phyloP scores from a whole-genome alignment of 2,329 filamentous ascomycete genomes.

The Colletotrichum spaethianum region DNA sequence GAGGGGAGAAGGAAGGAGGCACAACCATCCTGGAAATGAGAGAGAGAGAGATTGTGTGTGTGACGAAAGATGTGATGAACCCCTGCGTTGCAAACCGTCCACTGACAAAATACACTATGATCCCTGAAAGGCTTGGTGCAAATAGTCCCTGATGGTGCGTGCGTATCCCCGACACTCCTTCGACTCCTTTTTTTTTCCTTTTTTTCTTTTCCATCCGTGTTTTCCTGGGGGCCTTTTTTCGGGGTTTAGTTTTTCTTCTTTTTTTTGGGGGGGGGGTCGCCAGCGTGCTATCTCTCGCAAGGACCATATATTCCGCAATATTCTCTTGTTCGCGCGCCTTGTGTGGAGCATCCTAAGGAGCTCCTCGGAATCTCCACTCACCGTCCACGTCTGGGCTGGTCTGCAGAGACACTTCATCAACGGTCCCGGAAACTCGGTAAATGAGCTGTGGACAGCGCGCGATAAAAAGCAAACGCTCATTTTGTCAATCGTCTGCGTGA shows the following conservation, averaged over 20 bases:
- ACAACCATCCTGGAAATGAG: background rate
- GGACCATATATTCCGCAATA: conserved; percentile 19
- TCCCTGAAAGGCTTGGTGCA: conserved; percentile 26
- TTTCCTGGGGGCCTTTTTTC: too few relatives aligned
- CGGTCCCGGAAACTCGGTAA: conserved; percentile 38
- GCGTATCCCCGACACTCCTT: conserved; percentile 18
- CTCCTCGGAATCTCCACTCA: background rate
- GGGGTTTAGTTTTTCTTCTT: too few relatives aligned
- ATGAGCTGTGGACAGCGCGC: conserved; percentile 21
- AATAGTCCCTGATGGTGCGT: conserved; percentile 28
- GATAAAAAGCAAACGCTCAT: conserved; percentile 17
- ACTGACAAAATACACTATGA: background rate
- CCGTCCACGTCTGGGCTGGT: conserved; percentile 9
- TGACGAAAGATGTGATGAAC: conserved; percentile 33
- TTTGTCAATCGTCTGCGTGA: conserved; percentile 7
- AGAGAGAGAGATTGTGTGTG: background rate
- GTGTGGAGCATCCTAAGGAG: conserved; percentile 16
- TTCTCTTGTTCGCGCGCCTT: conserved; percentile 14
- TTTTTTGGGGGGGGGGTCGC: too few relatives aligned
- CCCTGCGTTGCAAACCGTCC: conserved; percentile 23
- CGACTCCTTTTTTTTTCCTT: background rate
- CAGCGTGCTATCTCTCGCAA: conserved; percentile 7
- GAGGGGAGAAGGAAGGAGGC: background rate
- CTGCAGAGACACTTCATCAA: conserved; percentile 39
- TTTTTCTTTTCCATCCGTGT: background rate